These are phyloP conservation scores for Neurospora discreta DNA, from an alignment of 495 filamentous ascomycete species.

Conservation along the genomic window DNA sequence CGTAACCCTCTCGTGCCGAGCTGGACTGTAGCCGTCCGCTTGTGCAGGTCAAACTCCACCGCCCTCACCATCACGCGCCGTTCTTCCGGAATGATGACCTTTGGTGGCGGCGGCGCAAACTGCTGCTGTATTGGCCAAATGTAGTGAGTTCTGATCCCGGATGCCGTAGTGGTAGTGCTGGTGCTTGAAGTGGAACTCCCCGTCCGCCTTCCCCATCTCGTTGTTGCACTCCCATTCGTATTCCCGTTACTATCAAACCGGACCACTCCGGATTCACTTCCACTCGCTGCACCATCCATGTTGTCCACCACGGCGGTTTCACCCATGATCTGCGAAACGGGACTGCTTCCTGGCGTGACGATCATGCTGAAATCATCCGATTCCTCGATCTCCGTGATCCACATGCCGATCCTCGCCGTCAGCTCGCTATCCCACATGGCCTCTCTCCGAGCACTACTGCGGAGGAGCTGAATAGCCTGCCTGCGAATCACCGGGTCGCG, in stretches of 20 bases:
- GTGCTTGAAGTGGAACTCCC: not conserved
- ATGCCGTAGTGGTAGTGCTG: not conserved
- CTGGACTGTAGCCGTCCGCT: constrained; percentile 34
- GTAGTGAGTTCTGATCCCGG: not conserved
- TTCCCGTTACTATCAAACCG: not conserved
- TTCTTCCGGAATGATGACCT: constrained; percentile 29
- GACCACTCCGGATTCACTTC: not conserved
- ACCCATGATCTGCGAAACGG: constrained; percentile 14
- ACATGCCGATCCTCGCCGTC: constrained; percentile 41
- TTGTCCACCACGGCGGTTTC: not conserved
- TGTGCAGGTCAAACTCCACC: constrained; percentile 41
- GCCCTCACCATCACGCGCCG: constrained; percentile 43
- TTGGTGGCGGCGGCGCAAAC: not conserved
- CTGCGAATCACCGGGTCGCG: constrained; percentile 43
- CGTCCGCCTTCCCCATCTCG: not conserved
- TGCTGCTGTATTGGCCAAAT: not conserved
- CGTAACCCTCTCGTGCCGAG: constrained; percentile 40
- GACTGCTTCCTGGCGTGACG: constrained; percentile 16
- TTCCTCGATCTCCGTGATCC: constrained; percentile 49
- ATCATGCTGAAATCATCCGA: constrained; percentile 20
- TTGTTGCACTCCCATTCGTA: not conserved
- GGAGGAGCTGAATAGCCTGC: constrained; percentile 44
- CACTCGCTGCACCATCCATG: not conserved
- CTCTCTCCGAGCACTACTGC: constrained; percentile 44
- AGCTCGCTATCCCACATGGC: constrained; percentile 53